phyloP scores from a whole-genome alignment of 208 protist species.

The Leishmania aethiopica region DNA sequence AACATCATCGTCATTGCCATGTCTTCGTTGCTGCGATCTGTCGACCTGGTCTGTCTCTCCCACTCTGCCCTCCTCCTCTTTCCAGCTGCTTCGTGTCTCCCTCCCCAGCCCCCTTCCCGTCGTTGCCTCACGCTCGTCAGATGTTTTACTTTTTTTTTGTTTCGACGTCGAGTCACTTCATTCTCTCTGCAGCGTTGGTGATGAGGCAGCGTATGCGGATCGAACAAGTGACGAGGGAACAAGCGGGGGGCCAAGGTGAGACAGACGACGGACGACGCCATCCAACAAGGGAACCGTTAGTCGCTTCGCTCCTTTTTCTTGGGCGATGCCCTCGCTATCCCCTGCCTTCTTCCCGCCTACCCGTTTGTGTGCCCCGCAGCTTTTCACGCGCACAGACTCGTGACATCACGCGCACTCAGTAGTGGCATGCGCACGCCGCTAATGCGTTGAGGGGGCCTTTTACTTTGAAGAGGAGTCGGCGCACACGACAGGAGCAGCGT shows the following conservation, averaged over 20 bases:
- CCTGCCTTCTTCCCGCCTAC: background rate
- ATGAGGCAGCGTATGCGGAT: background rate
- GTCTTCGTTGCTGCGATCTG: too few relatives aligned
- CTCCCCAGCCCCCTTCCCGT: too few relatives aligned
- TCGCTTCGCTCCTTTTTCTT: background rate
- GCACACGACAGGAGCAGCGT: background rate
- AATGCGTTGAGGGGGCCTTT: background rate
- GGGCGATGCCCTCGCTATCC: background rate
- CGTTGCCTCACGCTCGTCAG: background rate
- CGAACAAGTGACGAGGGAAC: background rate
- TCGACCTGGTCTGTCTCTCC: too few relatives aligned
- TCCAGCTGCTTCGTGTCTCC: too few relatives aligned
- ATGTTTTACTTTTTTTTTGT: background rate
- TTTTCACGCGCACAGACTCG: background rate
- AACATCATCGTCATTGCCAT: too few relatives aligned
- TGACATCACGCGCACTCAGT: background rate
- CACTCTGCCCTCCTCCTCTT: background rate
- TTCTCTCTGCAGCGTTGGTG: background rate
- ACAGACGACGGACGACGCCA: background rate
- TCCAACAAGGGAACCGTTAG: background rate
- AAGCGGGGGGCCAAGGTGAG: too few relatives aligned
- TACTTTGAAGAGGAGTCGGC: background rate
- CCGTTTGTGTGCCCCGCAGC: background rate
- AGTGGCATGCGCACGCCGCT: background rate
- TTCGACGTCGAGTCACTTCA: background rate